Evolutionary conservation across 129 eudicot species (phyloP), one percentile per base, ranked within the genome.

Genomic region (Sambucus nigra): DNA sequence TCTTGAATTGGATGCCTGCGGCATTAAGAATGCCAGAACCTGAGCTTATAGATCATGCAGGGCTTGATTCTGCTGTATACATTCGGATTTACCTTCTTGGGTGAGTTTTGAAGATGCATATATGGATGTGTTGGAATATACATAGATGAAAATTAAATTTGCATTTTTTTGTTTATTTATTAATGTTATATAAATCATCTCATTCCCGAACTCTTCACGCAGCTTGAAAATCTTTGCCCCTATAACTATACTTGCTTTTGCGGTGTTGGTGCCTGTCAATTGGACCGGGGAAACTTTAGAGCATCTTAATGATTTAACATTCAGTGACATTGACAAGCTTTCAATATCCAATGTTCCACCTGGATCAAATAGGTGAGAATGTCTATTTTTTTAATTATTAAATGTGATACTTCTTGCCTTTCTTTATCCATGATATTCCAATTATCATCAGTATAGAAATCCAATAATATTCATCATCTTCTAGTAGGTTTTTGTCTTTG

Each of bases 1-100:
- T 86, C 73, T 83, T 80, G 82, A 79, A 68, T 22, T 91, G 99
- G 99, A 86, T 91, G 89, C 99, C 99, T 59, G 95, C 93, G 44
- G 99, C 99, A 54, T 65, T 91, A 72, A 64, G 84, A 69, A 91
- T 91, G 99, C 95, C 99, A 25, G 89, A 91, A 59, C 95, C 94
- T 2, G 99, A 91, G 75, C 94, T 91, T 39, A 82, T 91, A 21
- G 76, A 80, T 7, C 99, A 91, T 33, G 99, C 99, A 11, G 99
- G 99, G 23, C 95, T 91, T 55, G 99, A 91, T 75, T 82, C 99
- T 41, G 95, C 95, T 69, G 94, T 76, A 12, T 91, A 86, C 68
- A 72, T 91, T 47, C 73, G 99, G 50, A 91, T 91, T 55, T 91
- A 91, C 69, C 89, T 91, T 73, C 95, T 91, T 32, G 99, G 99